Conservation (phyloP, 2,329 filamentous ascomycete species). For the Talaromyces rugulosus region DNA sequence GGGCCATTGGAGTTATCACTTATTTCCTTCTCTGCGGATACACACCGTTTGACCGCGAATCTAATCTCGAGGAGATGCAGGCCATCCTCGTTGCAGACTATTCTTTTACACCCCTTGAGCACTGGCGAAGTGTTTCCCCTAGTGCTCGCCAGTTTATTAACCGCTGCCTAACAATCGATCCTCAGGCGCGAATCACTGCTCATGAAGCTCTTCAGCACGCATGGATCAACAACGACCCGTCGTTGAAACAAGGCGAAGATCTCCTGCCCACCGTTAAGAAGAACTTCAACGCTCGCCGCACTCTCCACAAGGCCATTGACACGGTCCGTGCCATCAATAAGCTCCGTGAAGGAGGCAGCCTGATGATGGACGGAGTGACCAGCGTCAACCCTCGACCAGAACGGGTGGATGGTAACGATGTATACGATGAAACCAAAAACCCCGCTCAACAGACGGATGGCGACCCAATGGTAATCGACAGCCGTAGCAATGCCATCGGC, state of each 20-base stretch:
- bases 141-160: constrained; percentile 89
- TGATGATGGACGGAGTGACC: constrained; percentile 60
- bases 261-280: constrained; percentile 64
- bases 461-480: constrained; percentile 53
- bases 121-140: constrained; percentile 90
- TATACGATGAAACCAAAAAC: constrained; percentile 32
- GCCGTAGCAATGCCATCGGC: constrained; percentile 55
- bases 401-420: constrained; percentile 40
- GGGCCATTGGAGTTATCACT: constrained; percentile 97
- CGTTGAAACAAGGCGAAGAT: constrained; percentile 42
- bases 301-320: constrained; percentile 64
- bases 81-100: constrained; percentile 96
- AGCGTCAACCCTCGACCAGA: constrained; percentile 53
- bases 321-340: constrained; percentile 67
- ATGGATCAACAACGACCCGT: constrained; percentile 58
- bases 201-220: constrained; percentile 67
- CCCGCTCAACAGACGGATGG: constrained; percentile 16
- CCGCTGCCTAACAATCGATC: constrained; percentile 86
- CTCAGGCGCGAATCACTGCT: constrained; percentile 80
- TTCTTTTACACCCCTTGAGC: constrained; percentile 87
- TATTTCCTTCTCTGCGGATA: constrained; percentile 98
- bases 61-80: constrained; percentile 98
- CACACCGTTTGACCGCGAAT: constrained; percentile 95
- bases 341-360: constrained; percentile 56
- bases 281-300: constrained; percentile 65